These are phyloP conservation scores for Haberlea rhodopensis DNA, from an alignment of 257 asterid genomes.

Conservation along the genomic window DNA sequence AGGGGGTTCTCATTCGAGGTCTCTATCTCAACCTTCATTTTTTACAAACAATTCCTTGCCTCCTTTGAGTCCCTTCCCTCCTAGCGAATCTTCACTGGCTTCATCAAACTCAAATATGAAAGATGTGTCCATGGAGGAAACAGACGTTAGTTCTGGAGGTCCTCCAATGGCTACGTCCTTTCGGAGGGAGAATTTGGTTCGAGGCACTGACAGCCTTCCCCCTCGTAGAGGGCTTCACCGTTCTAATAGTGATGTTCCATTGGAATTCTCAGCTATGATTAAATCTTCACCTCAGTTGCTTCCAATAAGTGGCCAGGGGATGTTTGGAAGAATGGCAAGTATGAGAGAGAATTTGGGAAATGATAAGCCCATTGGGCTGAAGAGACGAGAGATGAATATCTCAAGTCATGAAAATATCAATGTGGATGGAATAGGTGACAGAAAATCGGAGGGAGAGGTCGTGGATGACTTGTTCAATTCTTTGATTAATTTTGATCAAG, in stretches of 20 bases:
- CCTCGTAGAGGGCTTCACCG: constrained; percentile 75
- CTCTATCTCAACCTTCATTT: constrained; percentile 56
- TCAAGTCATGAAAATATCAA: constrained; percentile 27
- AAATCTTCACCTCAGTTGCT: constrained; percentile 77
- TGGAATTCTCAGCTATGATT: constrained; percentile 71
- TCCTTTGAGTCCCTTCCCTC: constrained; percentile 79
- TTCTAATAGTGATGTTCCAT: constrained; percentile 70
- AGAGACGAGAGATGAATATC: constrained; percentile 31
- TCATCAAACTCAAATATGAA: constrained; percentile 51
- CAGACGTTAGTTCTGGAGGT: constrained; percentile 53
- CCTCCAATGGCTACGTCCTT: constrained; percentile 32
- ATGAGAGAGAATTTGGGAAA: constrained; percentile 34
- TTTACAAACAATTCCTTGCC: constrained; percentile 59
- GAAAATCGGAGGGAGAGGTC: constrained; percentile 56
- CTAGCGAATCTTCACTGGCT: constrained; percentile 49
- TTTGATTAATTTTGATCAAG: constrained; percentile 45
- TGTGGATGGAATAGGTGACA: constrained; percentile 37
- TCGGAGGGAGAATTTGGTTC: constrained; percentile 34
- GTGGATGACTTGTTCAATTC: constrained; percentile 52
- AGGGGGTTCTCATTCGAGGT: constrained; percentile 49
- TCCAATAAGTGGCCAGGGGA: constrained; percentile 57
- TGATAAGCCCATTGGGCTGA: constrained; percentile 31
- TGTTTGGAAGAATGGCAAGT: constrained; percentile 24
- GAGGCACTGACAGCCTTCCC: constrained; percentile 55
- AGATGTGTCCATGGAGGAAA: constrained; percentile 59